Evolutionary conservation across 805 yeast species (phyloP), one percentile per base, ranked within the genome.

Genomic region (Candida peoriensis): DNA sequence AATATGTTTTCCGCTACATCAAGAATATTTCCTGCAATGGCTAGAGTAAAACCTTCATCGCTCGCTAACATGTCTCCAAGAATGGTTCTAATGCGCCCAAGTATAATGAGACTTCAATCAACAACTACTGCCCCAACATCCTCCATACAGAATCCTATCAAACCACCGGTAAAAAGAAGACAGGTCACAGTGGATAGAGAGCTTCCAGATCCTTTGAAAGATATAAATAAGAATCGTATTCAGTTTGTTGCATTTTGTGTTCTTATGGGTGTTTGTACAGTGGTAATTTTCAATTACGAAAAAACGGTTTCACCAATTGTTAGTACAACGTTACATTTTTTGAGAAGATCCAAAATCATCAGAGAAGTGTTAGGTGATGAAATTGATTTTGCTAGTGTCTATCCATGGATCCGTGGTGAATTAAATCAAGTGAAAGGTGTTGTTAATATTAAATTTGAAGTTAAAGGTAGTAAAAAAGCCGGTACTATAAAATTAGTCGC

Each of bases 351-450:
- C 2, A 67, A 71, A 8, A 42, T 61, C 28, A 88, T 88, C 9
- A 68, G 76, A 36, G 74, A 72, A 17, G 52, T 63, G 3, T 63
- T 90, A 30, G 97, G 97, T 14, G 74, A 72, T 30, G 78, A 83
- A 50, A 83, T 90, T 43, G 77, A 77, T 24, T 87, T 81, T 54
- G 72, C 76, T 20, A 76, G 80, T 19, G 61, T 82, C 23, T 74
- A 80, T 64, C 97, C 98, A 5, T 93, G 96, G 96, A 78, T 90
- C 39, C 63, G 70, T 38, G 98, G 98, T 10, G 74, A 77, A 29
- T 64, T 93, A 44, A 87, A 89, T 48, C 86, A 93, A 20, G 87
- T 86, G 41, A 70, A 76, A 42, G 96, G 96, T 18, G 66, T 72
- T 14, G 82, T 93, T 26, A 82, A 90, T 55, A 74, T 93, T 43